These are phyloP conservation scores for Geotrichum armillariae DNA, from an alignment of 1,139 yeast species.

Conservation along the genomic window DNA sequence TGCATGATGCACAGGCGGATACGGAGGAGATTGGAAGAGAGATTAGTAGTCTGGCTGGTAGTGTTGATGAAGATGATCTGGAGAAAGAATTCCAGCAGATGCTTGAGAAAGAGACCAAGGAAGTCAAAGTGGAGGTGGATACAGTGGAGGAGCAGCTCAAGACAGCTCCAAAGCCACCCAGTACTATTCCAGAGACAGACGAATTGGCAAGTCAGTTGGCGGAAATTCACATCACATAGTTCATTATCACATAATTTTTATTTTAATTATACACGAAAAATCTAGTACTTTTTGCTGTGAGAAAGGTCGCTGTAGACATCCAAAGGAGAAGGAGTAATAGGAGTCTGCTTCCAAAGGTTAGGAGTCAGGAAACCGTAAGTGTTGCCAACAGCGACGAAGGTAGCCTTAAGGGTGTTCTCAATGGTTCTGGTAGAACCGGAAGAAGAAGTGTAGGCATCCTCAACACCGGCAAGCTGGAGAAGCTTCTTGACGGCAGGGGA, in stretches of 20 bases:
- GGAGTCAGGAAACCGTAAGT: conserved; percentile 99
- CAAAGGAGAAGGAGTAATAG: conserved; percentile 88
- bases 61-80: conserved; percentile 34
- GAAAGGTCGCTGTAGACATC: conserved; percentile 64
- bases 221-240: conserved; percentile 5
- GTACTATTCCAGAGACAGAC: neutral
- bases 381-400: conserved; percentile 99
- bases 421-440: conserved; percentile 99
- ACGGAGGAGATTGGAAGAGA: conserved; percentile 38
- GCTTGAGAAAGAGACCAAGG: conserved; percentile 27
- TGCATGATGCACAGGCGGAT: conserved; percentile 37
- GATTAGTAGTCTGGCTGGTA: conserved; percentile 29
- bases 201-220: conserved; percentile 12
- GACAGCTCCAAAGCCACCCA: conserved; percentile 11
- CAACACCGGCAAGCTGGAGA: conserved; percentile 99
- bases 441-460: conserved; percentile 98
- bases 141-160: too few relatives aligned
- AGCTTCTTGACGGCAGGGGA: conserved; percentile 99
- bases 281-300: conserved; percentile 25
- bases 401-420: conserved; percentile 99
- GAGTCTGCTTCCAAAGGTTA: conserved; percentile 92
- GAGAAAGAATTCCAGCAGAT: conserved; percentile 34
- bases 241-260: too few relatives aligned
- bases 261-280: too few relatives aligned
- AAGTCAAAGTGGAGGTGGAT: conserved; percentile 9